These are phyloP conservation scores for Clitopilus passeckerianus DNA, from an alignment of 768 basidiomycete species.

Conservation along the genomic window DNA sequence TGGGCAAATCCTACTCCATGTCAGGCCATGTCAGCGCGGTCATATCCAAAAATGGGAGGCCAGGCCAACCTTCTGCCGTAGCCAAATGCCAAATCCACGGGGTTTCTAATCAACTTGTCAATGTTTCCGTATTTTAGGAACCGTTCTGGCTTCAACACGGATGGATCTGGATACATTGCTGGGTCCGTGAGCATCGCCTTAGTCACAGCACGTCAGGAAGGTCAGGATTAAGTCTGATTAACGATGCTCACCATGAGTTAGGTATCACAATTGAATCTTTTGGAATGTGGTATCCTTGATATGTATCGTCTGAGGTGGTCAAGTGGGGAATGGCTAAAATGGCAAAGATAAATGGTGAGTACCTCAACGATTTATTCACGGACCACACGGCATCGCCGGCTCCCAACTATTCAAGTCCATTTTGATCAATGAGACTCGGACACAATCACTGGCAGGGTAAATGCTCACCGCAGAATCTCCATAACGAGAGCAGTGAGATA, in stretches of 20 bases:
- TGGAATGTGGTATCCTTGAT: slow-evolving; percentile 18
- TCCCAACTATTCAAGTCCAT: background rate
- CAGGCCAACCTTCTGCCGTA: slow-evolving; percentile 16
- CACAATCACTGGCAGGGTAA: background rate
- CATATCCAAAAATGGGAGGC: background rate
- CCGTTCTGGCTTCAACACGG: slow-evolving; percentile 19
- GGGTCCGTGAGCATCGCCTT: slow-evolving; percentile 26
- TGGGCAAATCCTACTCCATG: slow-evolving; percentile 6
- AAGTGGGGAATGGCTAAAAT: slow-evolving; percentile 13
- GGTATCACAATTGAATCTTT: slow-evolving; percentile 12
- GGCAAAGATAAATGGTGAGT: background rate
- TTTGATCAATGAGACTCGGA: background rate
- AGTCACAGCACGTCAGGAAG: background rate
- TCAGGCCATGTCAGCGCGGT: background rate
- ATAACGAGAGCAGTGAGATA: slow-evolving; percentile 11
- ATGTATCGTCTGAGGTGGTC: slow-evolving; percentile 13
- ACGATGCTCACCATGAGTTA: slow-evolving; percentile 12
- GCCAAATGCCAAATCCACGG: slow-evolving; percentile 11
- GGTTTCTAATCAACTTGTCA: slow-evolving; percentile 9
- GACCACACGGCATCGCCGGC: background rate
- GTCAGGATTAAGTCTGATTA: too few relatives aligned
- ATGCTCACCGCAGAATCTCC: slow-evolving; percentile 11
- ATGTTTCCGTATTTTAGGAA: slow-evolving; percentile 20
- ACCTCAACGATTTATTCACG: background rate
- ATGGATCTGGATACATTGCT: slow-evolving; percentile 20